Conservation (phyloP, 2,329 filamentous ascomycete genomes). For the Talaromyces sp. region DNA sequence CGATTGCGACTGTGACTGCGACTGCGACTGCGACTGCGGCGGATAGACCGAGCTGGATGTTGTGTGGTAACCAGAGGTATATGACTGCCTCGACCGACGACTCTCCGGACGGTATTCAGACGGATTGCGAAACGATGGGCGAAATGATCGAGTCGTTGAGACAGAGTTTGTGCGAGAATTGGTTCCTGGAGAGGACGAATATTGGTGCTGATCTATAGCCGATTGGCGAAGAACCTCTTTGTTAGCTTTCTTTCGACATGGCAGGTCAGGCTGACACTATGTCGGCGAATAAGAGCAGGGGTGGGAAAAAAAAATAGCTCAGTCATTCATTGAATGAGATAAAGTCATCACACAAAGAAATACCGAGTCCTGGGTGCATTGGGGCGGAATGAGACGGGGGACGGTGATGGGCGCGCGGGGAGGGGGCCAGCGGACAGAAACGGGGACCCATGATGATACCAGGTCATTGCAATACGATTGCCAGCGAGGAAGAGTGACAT, state of each 20-base stretch:
- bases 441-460: conserved; percentile 17
- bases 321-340: not conserved
- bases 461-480: not conserved
- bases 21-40: conserved; percentile 19
- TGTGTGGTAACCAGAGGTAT: conserved; percentile 10
- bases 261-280: not conserved
- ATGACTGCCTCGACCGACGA: conserved; percentile 15
- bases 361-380: not conserved
- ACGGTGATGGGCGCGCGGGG: conserved; percentile 12
- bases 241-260: conserved; percentile 5
- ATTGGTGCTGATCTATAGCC: conserved; percentile 2
- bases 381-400: conserved; percentile 19
- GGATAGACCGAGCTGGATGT: conserved; percentile 20
- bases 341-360: conserved; percentile 13
- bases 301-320: not conserved
- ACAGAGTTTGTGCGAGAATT: conserved; percentile 13
- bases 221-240: conserved; percentile 7
- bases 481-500: conserved; percentile 2
- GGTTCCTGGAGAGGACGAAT: conserved; percentile 4
- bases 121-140: conserved; percentile 13
- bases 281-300: conserved; percentile 4
- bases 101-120: conserved; percentile 11
- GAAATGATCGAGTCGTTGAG: conserved; percentile 15
- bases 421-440: conserved; percentile 14
- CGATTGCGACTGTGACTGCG: conserved; percentile 22